phyloP scores from a whole-genome alignment of 2,329 filamentous ascomycete genomes.

The Fusarium sp. region DNA sequence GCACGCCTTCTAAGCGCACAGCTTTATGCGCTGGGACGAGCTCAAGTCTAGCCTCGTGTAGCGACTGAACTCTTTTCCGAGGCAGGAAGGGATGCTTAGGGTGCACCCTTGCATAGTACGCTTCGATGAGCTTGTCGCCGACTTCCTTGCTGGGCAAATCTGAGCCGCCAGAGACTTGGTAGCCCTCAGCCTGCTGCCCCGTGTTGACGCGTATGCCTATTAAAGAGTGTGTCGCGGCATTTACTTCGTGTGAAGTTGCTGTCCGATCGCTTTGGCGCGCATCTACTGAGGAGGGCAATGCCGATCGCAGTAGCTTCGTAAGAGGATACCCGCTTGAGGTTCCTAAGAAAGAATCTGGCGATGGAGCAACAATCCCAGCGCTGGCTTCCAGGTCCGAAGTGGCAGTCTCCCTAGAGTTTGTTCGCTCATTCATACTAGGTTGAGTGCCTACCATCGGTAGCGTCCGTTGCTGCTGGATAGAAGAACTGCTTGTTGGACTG shows the following conservation, averaged over 20 bases:
- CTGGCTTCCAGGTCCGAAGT: conserved; percentile 10
- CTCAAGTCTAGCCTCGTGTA: not conserved
- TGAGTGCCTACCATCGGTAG: not conserved
- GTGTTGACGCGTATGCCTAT: not conserved
- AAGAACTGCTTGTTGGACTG: not conserved
- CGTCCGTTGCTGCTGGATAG: not conserved
- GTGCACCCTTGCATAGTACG: conserved; percentile 4
- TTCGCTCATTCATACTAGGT: not conserved
- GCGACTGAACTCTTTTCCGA: not conserved
- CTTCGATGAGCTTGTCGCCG: not conserved
- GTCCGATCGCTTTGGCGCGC: not conserved
- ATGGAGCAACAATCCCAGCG: conserved; percentile 5
- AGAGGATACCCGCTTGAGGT: conserved; percentile 13
- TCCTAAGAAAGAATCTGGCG: not conserved
- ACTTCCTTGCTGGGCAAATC: not conserved
- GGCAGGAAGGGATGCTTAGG: conserved; percentile 8
- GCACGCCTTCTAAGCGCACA: rapidly evolving
- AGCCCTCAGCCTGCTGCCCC: rapidly evolving
- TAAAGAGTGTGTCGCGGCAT: not conserved
- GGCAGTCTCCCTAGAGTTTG: not conserved
- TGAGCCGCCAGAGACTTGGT: not conserved
- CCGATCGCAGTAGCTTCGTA: not conserved
- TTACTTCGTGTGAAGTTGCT: not conserved
- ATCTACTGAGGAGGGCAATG: not conserved
- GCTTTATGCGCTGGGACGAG: not conserved